phyloP scores from a whole-genome alignment of 2,329 filamentous ascomycete genomes.

The Venturia pyrina region DNA sequence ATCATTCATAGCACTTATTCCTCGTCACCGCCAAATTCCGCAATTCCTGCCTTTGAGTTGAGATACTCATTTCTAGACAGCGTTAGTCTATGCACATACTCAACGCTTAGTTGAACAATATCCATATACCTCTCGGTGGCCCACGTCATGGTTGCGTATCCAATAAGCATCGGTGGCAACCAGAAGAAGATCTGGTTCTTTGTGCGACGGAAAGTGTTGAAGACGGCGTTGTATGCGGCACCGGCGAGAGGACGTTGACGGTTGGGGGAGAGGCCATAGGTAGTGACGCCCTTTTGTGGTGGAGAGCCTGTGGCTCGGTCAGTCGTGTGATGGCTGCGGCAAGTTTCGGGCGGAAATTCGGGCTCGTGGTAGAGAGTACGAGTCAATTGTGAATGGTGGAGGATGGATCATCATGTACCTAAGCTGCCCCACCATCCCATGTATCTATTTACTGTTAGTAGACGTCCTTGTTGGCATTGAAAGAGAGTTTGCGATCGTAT shows the following conservation, averaged over 20 bases:
- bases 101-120: too few species aligned
- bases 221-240: slow-evolving; percentile 69
- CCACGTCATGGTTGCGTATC: slow-evolving; percentile 83
- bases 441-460: slow-evolving; percentile 9
- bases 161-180: slow-evolving; percentile 65
- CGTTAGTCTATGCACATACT: neutral
- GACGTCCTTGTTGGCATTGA: neutral
- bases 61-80: slow-evolving; percentile 62
- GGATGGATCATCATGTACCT: slow-evolving; percentile 46
- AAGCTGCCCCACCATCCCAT: slow-evolving; percentile 65
- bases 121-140: slow-evolving; percentile 70
- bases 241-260: slow-evolving; percentile 81
- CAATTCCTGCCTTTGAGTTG: slow-evolving; percentile 67
- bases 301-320: slow-evolving; percentile 8
- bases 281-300: slow-evolving; percentile 49
- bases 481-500: slow-evolving; percentile 13
- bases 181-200: slow-evolving; percentile 83
- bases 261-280: slow-evolving; percentile 76
- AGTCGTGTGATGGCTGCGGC: slow-evolving; percentile 8
- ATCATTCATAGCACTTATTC: neutral
- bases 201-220: slow-evolving; percentile 89
- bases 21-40: slow-evolving; percentile 30
- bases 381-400: neutral
- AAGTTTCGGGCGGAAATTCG: neutral
- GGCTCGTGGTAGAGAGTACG: neutral